A percentile compares a stretch with the other conserved stretches of the same genome.
These are phyloP conservation scores for Suillus sp. DNA, from an alignment of 768 basidiomycete species.

Conservation along the genomic window DNA sequence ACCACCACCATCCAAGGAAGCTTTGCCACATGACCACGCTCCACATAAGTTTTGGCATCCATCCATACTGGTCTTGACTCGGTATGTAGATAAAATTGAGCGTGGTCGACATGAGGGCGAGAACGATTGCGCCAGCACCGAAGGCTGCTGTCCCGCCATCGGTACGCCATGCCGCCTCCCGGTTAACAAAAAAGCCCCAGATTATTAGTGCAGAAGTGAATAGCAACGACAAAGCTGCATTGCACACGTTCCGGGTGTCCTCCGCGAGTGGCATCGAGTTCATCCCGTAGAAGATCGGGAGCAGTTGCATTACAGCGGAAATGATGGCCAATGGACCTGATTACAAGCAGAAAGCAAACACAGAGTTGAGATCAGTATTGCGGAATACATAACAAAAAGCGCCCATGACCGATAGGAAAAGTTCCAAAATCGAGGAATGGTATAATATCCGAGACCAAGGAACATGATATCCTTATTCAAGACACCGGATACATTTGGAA, in stretches of 20 bases:
- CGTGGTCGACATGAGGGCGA: constrained; percentile 82
- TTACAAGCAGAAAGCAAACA: background rate
- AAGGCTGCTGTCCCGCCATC: constrained; percentile 97
- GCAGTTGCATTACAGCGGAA: constrained; percentile 81
- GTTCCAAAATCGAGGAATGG: background rate
- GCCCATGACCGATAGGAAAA: background rate
- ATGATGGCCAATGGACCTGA: constrained; percentile 82
- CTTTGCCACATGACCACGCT: constrained; percentile 96
- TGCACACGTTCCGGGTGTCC: constrained; percentile 90
- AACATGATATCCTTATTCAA: background rate
- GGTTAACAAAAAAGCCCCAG: constrained; percentile 92
- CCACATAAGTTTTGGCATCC: constrained; percentile 91
- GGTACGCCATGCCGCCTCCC: constrained; percentile 90
- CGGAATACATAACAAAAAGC: background rate
- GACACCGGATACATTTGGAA: background rate
- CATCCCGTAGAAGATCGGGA: constrained; percentile 53
- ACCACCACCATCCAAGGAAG: constrained; percentile 99
- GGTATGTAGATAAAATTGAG: constrained; percentile 90
- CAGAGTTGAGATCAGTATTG: background rate
- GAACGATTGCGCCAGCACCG: constrained; percentile 76
- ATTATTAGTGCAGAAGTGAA: constrained; percentile 88
- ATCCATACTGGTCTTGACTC: constrained; percentile 80
- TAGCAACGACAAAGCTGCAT: constrained; percentile 92
- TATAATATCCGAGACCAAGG: constrained; percentile 1
- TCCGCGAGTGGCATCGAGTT: constrained; percentile 57